Evolutionary conservation across 164 flowering plant species (phyloP).

Genomic region (Stephania cephalantha): DNA sequence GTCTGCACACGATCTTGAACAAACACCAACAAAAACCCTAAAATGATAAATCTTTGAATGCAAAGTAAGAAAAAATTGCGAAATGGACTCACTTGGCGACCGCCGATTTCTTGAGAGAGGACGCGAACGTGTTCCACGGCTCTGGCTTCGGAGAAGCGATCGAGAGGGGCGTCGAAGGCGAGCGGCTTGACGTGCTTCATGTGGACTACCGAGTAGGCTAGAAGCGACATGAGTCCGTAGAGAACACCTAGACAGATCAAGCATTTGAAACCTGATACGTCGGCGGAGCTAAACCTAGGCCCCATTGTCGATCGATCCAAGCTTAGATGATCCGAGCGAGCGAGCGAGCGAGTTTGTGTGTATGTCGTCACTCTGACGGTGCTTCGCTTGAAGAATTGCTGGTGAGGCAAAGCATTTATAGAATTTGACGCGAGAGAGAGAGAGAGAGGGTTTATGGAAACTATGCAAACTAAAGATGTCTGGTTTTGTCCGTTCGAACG

Average conservation of each 20-base stretch:
- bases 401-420: too few species aligned
- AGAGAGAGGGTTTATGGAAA: background rate
- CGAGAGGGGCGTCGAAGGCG: conserved; percentile 59
- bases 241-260: conserved; percentile 37
- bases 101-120: conserved; percentile 60
- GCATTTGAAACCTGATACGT: conserved; percentile 50
- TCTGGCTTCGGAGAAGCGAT: conserved; percentile 84
- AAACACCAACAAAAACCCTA: too few species aligned
- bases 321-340: too few species aligned
- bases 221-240: conserved; percentile 52
- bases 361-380: too few species aligned
- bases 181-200: conserved; percentile 68
- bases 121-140: conserved; percentile 68
- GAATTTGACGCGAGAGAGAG: too few species aligned
- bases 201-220: conserved; percentile 53
- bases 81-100: conserved; percentile 67
- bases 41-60: background rate
- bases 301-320: conserved; percentile 25
- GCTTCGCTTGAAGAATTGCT: too few species aligned
- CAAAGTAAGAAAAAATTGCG: background rate
- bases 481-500: background rate
- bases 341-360: too few species aligned
- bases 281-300: conserved; percentile 38
- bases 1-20: background rate
- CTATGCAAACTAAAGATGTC: background rate